A percentile compares a stretch with the other conserved stretches of the same genome.
Evolutionary conservation across 805 yeast species (phyloP).

Genomic region (Debaryomyces prosopidis): DNA sequence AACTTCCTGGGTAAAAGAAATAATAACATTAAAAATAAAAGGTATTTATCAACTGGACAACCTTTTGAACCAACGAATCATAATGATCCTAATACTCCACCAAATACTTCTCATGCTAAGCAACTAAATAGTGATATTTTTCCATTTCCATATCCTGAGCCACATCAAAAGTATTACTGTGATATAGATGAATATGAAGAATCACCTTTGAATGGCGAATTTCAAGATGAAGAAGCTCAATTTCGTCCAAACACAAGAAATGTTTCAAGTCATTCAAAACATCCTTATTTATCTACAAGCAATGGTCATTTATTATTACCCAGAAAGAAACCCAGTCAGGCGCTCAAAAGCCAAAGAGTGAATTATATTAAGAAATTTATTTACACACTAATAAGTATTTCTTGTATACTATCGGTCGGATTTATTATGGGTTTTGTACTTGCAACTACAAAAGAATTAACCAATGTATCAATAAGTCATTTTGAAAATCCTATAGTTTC

Average conservation of each 20-base stretch:
- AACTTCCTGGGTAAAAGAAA: conserved; percentile 25
- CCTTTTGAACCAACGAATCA: conserved; percentile 14
- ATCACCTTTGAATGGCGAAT: conserved; percentile 6
- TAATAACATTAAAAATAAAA: conserved; percentile 23
- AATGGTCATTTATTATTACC: conserved; percentile 29
- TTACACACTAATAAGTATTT: conserved; percentile 46
- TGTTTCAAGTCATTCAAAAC: conserved; percentile 13
- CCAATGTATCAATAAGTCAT: conserved; percentile 59
- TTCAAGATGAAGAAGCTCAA: conserved; percentile 5
- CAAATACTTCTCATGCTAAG: conserved; percentile 7
- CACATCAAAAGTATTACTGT: conserved; percentile 29
- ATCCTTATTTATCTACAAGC: conserved; percentile 20
- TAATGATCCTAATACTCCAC: conserved; percentile 6
- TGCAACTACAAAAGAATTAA: conserved; percentile 84
- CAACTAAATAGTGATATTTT: conserved; percentile 22
- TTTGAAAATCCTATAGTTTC: conserved; percentile 74
- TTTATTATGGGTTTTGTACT: conserved; percentile 80
- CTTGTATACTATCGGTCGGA: conserved; percentile 64
- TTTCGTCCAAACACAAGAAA: conserved; percentile 14
- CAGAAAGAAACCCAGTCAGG: conserved; percentile 24
- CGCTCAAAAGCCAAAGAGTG: conserved; percentile 10
- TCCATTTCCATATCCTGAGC: conserved; percentile 36
- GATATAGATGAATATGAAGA: conserved; percentile 44
- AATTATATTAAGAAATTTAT: conserved; percentile 32
- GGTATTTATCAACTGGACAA: conserved; percentile 41